Base-by-base conservation (phyloP, 495 filamentous ascomycete genomes). In the Lasiosphaeris hirsuta region DNA sequence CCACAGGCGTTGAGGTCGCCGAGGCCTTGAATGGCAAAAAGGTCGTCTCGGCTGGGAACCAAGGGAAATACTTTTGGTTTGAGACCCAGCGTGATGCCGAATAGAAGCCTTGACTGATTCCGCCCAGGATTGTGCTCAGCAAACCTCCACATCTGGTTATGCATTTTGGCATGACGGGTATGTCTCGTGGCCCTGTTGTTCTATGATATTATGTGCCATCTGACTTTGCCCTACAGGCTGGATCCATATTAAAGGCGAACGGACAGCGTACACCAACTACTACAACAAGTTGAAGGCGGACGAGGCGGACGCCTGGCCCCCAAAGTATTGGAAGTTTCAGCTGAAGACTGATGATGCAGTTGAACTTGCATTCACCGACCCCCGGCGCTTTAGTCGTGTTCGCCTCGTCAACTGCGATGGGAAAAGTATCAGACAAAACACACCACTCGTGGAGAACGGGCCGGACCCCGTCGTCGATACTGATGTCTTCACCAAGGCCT, bases 11-110 rank as follows among this genome's bases (percentile, higher is more conserved):
- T 0, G 85, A 85, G 38, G 89, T 98, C 64, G 76, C 87, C 52
- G 78, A 81, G 38, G 85, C 86, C 3, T 73, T 97, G 67, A 80
- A 79, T 8, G 91, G 90, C 3, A 93, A 90, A 70, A 91, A 84
- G 59, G 75, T 96, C 4, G 60, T 86, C 7, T 84, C 84, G 54
- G 87, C 89, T 3, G 85, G 85, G 0, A 89, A 87, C 57, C 93
- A 96, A 69, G 93, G 93, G 15, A 98, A 97, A 81, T 97, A 97
- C 66, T 96, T 97, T 69, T 98, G 94, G 88, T 82, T 59, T 23
- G 71, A 59, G 4, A 4, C 34, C 19, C 10, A 23, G 4, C 10
- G 42, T 23, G 33, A 15, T 10, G 14, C 10, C 7, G 0, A 10
- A 35, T 13, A 6, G 9, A 18, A 10, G 15, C 6, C 17, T 13